These are phyloP conservation scores for Ophiocordyceps camponoti-floridani DNA, from an alignment of 2,329 filamentous ascomycete genomes.

Conservation along the genomic window DNA sequence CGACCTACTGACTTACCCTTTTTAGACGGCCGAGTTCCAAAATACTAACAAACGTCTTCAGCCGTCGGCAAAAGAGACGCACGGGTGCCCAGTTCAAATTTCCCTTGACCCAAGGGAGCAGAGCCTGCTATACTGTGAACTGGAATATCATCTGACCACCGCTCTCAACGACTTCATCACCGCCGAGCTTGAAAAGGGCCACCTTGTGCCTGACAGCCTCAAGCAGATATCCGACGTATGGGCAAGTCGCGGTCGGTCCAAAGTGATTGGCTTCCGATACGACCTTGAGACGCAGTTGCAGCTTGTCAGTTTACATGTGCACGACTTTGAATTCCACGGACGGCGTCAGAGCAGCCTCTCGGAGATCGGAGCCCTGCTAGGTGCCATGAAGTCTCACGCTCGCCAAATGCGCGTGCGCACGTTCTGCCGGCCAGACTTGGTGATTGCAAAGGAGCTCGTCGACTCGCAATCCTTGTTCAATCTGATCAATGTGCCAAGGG, in stretches of 20 bases:
- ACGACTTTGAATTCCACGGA: slow-evolving; percentile 37
- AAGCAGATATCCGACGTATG: slow-evolving; percentile 32
- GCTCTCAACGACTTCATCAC: slow-evolving; percentile 34
- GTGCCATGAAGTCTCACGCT: slow-evolving; percentile 33
- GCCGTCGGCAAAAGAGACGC: slow-evolving; percentile 11
- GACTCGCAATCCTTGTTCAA: slow-evolving; percentile 33
- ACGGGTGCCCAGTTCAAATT: slow-evolving; percentile 20
- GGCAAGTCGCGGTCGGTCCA: slow-evolving; percentile 32
- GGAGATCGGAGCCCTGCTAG: slow-evolving; percentile 28
- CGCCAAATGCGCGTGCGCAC: slow-evolving; percentile 34
- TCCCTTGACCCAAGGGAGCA: slow-evolving; percentile 38
- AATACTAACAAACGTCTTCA: slow-evolving; percentile 14
- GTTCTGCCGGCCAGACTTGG: slow-evolving; percentile 38
- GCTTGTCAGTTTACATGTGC: slow-evolving; percentile 28
- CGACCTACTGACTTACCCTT: neutral
- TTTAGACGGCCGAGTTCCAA: slow-evolving; percentile 16
- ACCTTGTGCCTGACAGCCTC: slow-evolving; percentile 30
- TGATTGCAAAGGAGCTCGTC: slow-evolving; percentile 38
- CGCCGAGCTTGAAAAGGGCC: slow-evolving; percentile 34
- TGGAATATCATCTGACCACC: slow-evolving; percentile 34
- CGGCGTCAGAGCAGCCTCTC: slow-evolving; percentile 21
- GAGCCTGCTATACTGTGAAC: slow-evolving; percentile 39
- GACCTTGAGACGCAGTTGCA: slow-evolving; percentile 43
- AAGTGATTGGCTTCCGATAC: slow-evolving; percentile 38
- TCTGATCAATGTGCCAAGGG: slow-evolving; percentile 25